These are phyloP conservation scores for Lasiosphaeriaceae sp. DNA, from an alignment of 495 filamentous ascomycete genomes.

Conservation along the genomic window DNA sequence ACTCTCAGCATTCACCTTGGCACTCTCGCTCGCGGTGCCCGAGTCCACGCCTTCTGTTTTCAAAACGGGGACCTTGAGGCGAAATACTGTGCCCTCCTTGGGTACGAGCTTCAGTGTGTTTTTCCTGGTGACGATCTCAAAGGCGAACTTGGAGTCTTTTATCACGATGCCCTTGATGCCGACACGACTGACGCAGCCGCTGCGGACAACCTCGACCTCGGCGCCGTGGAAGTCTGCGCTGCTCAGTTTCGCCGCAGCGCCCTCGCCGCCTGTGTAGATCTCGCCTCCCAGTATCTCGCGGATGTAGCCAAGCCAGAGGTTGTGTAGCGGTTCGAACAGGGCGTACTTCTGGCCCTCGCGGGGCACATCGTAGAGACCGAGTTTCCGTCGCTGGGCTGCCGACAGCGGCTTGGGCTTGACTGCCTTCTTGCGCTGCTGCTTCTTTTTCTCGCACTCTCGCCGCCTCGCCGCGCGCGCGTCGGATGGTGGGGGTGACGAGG, in stretches of 20 bases:
- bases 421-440: slow-evolving; percentile 51
- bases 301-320: slow-evolving; percentile 81
- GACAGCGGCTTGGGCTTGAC: slow-evolving; percentile 75
- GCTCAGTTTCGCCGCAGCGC: slow-evolving; percentile 60
- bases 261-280: slow-evolving; percentile 39
- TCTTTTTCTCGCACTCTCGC: slow-evolving; percentile 48
- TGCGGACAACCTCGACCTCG: slow-evolving; percentile 75
- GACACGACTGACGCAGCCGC: slow-evolving; percentile 74
- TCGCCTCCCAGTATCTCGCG: slow-evolving; percentile 61
- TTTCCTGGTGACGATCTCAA: slow-evolving; percentile 73
- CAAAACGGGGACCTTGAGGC: slow-evolving; percentile 62
- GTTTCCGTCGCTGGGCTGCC: slow-evolving; percentile 69
- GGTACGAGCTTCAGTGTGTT: slow-evolving; percentile 71
- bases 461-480: slow-evolving; percentile 67
- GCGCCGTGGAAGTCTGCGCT: slow-evolving; percentile 92
- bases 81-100: slow-evolving; percentile 85
- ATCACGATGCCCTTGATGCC: slow-evolving; percentile 83
- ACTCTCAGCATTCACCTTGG: slow-evolving; percentile 12
- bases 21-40: neutral
- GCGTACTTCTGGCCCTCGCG: slow-evolving; percentile 63
- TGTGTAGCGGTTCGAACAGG: slow-evolving; percentile 71
- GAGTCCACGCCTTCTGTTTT: slow-evolving; percentile 4
- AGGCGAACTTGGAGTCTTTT: slow-evolving; percentile 79
- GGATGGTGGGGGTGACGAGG: slow-evolving; percentile 59
- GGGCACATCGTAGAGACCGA: slow-evolving; percentile 70